A percentile compares a stretch with the other conserved stretches of the same genome.
Conservation (phyloP, 441 rosid species). For the Brassica hybrid region DNA sequence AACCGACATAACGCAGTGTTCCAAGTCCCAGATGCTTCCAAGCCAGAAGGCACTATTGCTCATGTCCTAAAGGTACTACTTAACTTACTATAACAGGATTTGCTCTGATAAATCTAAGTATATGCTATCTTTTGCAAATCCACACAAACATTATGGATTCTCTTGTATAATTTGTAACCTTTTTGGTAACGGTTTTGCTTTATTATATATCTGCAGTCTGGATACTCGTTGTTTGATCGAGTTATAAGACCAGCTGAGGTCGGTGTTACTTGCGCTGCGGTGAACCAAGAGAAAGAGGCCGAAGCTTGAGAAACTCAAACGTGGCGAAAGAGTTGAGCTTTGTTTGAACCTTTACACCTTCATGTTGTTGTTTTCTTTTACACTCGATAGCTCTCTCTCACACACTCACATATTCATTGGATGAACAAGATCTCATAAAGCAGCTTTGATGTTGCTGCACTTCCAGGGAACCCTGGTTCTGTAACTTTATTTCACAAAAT, state of each 20-base stretch:
- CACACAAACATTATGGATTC: conserved; percentile 2
- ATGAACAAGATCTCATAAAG: conserved; percentile 23
- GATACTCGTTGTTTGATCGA: conserved; percentile 75
- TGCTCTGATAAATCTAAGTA: conserved; percentile 1
- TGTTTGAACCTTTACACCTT: conserved; percentile 12
- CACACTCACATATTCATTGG: conserved; percentile 27
- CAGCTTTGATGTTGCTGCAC: conserved; percentile 25
- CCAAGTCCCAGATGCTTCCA: conserved; percentile 81
- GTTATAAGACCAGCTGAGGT: conserved; percentile 95
- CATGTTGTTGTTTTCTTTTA: not conserved
- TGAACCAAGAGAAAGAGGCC: conserved; percentile 45
- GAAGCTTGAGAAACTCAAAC: conserved; percentile 39
- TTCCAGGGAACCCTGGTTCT: conserved; percentile 29
- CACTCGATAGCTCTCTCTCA: not conserved
- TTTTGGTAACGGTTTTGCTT: not conserved
- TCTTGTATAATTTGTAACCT: conserved; percentile 2
- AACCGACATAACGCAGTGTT: conserved; percentile 84
- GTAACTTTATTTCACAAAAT: conserved; percentile 12
- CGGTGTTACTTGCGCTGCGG: conserved; percentile 70
- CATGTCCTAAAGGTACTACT: conserved; percentile 78
- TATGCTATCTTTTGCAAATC: not conserved
- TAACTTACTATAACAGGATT: not conserved
- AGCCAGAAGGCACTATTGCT: conserved; percentile 90
- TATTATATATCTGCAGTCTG: conserved; percentile 56
- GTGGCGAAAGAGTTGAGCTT: conserved; percentile 14